Conservation (phyloP, 2,329 filamentous ascomycete species). For the Exutisphaerella laricina region DNA sequence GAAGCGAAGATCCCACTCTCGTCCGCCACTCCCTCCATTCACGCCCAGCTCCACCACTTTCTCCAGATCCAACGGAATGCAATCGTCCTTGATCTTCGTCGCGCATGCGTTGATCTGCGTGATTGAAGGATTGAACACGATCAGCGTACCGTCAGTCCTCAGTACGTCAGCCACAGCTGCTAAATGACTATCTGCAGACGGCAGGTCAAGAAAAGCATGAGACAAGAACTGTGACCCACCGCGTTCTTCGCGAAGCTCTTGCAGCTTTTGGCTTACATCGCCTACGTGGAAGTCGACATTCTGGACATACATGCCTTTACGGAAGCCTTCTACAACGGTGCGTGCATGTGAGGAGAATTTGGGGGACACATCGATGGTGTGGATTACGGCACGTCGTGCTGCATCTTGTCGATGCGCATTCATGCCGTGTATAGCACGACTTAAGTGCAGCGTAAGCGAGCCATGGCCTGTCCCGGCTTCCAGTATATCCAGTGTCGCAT, state of each 20-base stretch:
- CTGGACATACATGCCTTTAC: conserved; percentile 61
- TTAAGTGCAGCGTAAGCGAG: conserved; percentile 67
- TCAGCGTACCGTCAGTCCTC: conserved; percentile 57
- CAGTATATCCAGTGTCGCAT: conserved; percentile 60
- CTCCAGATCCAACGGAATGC: conserved; percentile 54
- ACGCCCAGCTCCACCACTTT: conserved; percentile 54
- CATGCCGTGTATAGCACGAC: conserved; percentile 68
- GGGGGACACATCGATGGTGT: conserved; percentile 63
- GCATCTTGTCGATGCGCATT: conserved; percentile 49
- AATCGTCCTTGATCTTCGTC: conserved; percentile 47
- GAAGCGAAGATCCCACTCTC: conserved; percentile 59
- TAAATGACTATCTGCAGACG: conserved; percentile 53
- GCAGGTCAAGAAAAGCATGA: conserved; percentile 69
- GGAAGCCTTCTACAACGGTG: conserved; percentile 60
- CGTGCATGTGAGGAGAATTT: conserved; percentile 61
- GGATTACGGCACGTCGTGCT: conserved; percentile 62
- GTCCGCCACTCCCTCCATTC: conserved; percentile 49
- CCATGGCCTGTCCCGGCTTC: conserved; percentile 85
- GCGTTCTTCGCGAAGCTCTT: conserved; percentile 44
- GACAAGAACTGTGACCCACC: conserved; percentile 53
- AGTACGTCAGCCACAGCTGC: conserved; percentile 52
- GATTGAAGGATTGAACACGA: conserved; percentile 70
- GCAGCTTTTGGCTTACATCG: conserved; percentile 59
- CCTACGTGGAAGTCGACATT: conserved; percentile 71
- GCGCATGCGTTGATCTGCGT: conserved; percentile 68